Percentiles rank a stretch among this genome's conserved stretches.
phyloP scores from a whole-genome alignment of 306 rosid species.

The Cicer bijugum region DNA sequence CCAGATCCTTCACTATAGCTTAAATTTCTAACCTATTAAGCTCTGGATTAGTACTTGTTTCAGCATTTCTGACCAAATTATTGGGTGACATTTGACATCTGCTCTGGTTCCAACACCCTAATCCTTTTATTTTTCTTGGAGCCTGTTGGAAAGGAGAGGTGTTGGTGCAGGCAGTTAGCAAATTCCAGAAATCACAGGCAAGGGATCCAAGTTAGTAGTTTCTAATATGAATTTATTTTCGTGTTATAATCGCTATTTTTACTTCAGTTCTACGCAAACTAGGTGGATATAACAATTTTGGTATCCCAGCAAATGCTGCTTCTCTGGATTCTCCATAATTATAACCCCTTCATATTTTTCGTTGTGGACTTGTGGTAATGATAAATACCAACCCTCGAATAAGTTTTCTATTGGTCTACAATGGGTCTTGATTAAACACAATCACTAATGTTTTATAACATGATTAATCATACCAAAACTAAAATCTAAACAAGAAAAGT shows the following conservation, averaged over 20 bases:
- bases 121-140: background rate
- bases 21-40: background rate
- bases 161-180: background rate
- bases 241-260: background rate
- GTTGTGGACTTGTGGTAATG: background rate
- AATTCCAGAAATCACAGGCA: background rate
- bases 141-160: background rate
- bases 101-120: background rate
- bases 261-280: background rate
- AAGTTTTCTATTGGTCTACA: conserved; percentile 14
- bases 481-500: conserved; percentile 12
- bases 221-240: background rate
- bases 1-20: background rate
- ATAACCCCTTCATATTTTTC: background rate
- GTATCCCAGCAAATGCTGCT: background rate
- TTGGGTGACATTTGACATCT: background rate
- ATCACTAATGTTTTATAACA: conserved; percentile 7
- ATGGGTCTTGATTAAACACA: background rate
- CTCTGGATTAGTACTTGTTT: conserved; percentile 3
- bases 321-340: background rate
- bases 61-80: background rate
- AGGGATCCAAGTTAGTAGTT: conserved; percentile 4
- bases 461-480: conserved; percentile 27
- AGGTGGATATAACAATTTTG: background rate
- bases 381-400: conserved; percentile 8